These are phyloP conservation scores for Anisodus acutangulus DNA, from an alignment of 257 asterid species.

Conservation along the genomic window DNA sequence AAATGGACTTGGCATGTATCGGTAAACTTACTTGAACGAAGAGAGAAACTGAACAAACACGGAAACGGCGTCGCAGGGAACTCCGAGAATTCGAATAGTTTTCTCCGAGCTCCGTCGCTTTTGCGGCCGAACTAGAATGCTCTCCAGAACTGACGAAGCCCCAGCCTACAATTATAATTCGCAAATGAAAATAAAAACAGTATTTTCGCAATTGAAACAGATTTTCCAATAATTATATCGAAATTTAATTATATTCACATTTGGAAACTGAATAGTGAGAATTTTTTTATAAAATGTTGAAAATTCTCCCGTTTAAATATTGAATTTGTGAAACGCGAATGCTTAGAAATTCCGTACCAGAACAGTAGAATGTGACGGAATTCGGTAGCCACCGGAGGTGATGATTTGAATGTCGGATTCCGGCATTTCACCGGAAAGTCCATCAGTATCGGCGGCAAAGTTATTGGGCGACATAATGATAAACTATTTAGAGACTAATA, in stretches of 20 bases:
- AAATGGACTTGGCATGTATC: slow-evolving; percentile 29
- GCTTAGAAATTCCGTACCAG: slow-evolving; percentile 48
- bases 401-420: slow-evolving; percentile 61
- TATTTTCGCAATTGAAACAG: not conserved
- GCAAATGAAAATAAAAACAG: not conserved
- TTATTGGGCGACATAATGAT: slow-evolving; percentile 23
- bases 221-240: not conserved
- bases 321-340: not conserved
- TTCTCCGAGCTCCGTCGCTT: slow-evolving; percentile 60
- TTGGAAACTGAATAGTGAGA: not conserved
- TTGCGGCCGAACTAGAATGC: slow-evolving; percentile 65
- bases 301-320: not conserved
- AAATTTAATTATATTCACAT: not conserved
- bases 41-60: slow-evolving; percentile 69
- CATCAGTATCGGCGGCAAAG: slow-evolving; percentile 29
- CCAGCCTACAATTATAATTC: slow-evolving; percentile 53
- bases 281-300: no score
- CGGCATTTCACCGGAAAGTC: slow-evolving; percentile 46
- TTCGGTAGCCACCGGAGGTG: slow-evolving; percentile 65
- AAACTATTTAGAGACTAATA: not conserved
- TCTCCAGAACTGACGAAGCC: slow-evolving; percentile 85
- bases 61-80: slow-evolving; percentile 83
- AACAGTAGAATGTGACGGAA: slow-evolving; percentile 72
- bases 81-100: slow-evolving; percentile 73
- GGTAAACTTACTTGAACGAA: slow-evolving; percentile 64